Evolutionary conservation across 352 stramenopile species (phyloP), one percentile per base, ranked within the genome.

Genomic region (Phytophthora tentaculata): DNA sequence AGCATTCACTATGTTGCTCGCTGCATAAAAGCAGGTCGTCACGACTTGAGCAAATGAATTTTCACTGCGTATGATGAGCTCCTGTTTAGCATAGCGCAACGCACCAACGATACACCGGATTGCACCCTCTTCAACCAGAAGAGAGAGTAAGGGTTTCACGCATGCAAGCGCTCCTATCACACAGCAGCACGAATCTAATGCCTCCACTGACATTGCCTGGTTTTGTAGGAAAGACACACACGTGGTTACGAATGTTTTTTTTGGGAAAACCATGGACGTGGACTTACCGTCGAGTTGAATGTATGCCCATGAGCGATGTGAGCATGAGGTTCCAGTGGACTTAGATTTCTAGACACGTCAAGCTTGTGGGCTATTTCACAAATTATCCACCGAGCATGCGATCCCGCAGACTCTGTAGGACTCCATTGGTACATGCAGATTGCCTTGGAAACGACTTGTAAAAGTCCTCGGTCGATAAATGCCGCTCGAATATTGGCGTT

Each of bases 171-270:
- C 61, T 14, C 67, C 74, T 17, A 83, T 50, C 1, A 86, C 56
- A 61, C 62, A 74, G 29, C 78, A 82, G 28, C 64, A 75, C 6
- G 74, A 17, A 55, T 86, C 66, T 23, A 86, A 49, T 8, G 74
- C 72, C 26, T 81, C 74, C 4, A 56, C 43, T 17, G 73, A 80
- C 13, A 75, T 74, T 24, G 76, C 66, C 74, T 85, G 24, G 2
- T 45, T 6, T 1, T 41, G 5, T 32, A 32, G 16, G 3, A 43
- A 9, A 16, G 10, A 16, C 3, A 39, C 32, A 9, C 10, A 39
- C 32, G 6, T n/a, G n/a, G n/a, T n/a, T n/a, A 39, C 10, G 32
- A 14, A 39, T 14, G 5, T 5, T n/a, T 43, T 43, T 9, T n/a
- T 43, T 12, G 35, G 10, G n/a, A n/a, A n/a, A 39, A 14, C 32